Evolutionary conservation across 1,284 basidiomycete genomes (phyloP).

Genomic region (Stygiomarasmius scandens): DNA sequence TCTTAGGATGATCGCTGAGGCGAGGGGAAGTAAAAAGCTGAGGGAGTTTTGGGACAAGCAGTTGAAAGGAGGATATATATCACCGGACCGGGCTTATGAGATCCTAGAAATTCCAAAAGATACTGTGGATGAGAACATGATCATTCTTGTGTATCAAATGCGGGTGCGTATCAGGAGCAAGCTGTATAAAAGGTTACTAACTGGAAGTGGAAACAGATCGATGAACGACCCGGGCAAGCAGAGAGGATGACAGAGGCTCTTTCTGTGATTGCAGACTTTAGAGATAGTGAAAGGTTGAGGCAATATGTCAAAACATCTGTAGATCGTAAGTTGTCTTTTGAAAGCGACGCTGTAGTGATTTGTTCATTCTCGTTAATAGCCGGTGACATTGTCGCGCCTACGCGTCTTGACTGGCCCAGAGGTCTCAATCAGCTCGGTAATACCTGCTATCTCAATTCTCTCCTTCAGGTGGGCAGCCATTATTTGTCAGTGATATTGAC

Average conservation of each 20-base stretch:
- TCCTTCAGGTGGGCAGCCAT: constrained; percentile 61
- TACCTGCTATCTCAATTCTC: constrained; percentile 90
- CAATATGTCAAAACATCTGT: constrained; percentile 66
- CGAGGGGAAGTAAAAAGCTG: constrained; percentile 52
- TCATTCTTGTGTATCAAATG: constrained; percentile 75
- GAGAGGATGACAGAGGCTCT: constrained; percentile 72
- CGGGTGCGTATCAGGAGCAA: constrained; percentile 63
- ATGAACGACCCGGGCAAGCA: constrained; percentile 65
- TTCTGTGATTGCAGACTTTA: constrained; percentile 66
- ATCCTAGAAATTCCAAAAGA: constrained; percentile 72
- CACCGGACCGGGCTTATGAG: constrained; percentile 71
- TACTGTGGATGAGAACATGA: constrained; percentile 69
- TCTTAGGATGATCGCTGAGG: constrained; percentile 65
- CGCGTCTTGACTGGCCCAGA: constrained; percentile 71
- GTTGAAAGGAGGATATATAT: constrained; percentile 63
- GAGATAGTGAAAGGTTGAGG: constrained; percentile 73
- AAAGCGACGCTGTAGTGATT: neutral
- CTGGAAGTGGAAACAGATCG: constrained; percentile 53
- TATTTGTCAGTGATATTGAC: neutral
- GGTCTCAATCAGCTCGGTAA: constrained; percentile 93
- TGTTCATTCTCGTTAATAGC: constrained; percentile 41
- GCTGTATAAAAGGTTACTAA: too few species aligned
- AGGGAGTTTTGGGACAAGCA: constrained; percentile 51
- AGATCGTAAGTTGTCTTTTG: constrained; percentile 61
- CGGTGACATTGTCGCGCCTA: constrained; percentile 56